Evolutionary conservation across 176 grass and related monocot genomes (phyloP), one percentile per base, ranked within the genome.

Genomic region (Alloteropsis semialata): DNA sequence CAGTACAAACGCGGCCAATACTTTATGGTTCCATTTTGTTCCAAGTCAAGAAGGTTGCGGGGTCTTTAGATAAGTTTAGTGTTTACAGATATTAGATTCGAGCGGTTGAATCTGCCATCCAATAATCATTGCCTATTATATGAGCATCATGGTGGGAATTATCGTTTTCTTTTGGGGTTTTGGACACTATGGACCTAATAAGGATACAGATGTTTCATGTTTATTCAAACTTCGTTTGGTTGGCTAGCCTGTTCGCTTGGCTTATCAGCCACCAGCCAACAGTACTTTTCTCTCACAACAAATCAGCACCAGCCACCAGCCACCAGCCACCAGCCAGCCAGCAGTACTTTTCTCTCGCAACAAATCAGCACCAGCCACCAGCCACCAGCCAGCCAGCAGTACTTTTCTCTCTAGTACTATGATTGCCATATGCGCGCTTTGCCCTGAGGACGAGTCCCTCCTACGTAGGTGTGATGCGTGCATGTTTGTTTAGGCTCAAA

Each of bases 41-140:
- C 64, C 9, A 69, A 64, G 77, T 89, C 82, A 89, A 81, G 77
- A 76, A 59, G 71, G 17, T 77, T 82, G 64, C 45, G 32, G 64
- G 72, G 72, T 89, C 83, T 70, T 89, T 77, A 64, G 54, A 89
- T 89, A 89, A 68, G 76, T 89, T 81, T 89, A 89, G 34, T 81
- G 54, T 76, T 81, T 85, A 56, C 78, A 82, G 54, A 76, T 77
- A 85, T 77, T 81, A 57, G 63, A 89, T 89, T 85, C 82, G 53
- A 89, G 72, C 16, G 0, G 82, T 71, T 72, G 72, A 54, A 85
- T 81, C 62, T 81, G 61, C 51, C 1, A 34, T 21, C 34, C 57
- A 60, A 61, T 64, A 85, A 59, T 78, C 73, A 78, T 88, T 77
- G 74, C 43, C 65, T 69, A 69, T 44, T 74, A 34, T 80, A 74